phyloP scores from a whole-genome alignment of 306 rosid species.

The Prosopis cineraria region DNA sequence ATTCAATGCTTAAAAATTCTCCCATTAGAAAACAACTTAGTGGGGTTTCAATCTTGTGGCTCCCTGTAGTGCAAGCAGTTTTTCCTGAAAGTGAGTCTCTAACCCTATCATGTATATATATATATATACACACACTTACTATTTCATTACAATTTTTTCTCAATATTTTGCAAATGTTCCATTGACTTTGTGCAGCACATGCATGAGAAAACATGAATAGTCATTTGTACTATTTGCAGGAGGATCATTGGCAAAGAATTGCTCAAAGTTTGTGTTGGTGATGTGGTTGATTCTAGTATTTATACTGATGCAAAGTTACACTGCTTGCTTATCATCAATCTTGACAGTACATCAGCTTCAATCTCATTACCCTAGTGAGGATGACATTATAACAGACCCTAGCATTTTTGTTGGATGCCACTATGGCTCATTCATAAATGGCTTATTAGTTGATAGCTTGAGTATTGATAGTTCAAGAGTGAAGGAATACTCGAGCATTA shows the following conservation, averaged over 20 bases:
- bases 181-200: no score
- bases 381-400: neutral
- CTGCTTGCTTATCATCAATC: slow-evolving; percentile 25
- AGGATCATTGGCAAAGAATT: slow-evolving; percentile 6
- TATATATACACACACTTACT: no score
- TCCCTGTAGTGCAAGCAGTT: slow-evolving; percentile 19
- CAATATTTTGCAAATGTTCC: no score
- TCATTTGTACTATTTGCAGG: neutral
- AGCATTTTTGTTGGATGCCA: neutral
- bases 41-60: neutral
- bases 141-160: no score
- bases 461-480: neutral
- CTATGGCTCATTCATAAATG: neutral
- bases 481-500: neutral
- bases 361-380: neutral
- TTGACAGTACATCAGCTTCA: slow-evolving; percentile 23
- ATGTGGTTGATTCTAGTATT: slow-evolving; percentile 12
- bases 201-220: no score
- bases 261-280: slow-evolving; percentile 24
- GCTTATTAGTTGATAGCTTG: neutral
- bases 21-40: neutral
- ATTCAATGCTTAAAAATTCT: neutral
- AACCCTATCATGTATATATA: no score
- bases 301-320: slow-evolving; percentile 16
- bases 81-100: slow-evolving; percentile 17